Evolutionary conservation across 345 rosid genomes (phyloP).

Genomic region (Microthlaspi erraticum): DNA sequence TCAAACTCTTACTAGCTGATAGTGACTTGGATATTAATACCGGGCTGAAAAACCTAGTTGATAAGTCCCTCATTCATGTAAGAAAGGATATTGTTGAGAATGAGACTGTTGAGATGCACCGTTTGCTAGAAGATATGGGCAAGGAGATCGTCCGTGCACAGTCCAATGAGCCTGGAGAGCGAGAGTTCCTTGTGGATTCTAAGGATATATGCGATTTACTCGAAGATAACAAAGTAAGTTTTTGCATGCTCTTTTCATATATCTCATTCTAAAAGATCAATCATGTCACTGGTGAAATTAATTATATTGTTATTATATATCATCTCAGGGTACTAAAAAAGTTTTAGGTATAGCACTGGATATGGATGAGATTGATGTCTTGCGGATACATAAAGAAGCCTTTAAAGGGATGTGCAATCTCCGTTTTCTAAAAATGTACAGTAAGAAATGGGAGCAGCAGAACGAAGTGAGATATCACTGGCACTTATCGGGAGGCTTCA

Average conservation of each 20-base stretch:
- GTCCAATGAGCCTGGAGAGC: slow-evolving; percentile 28
- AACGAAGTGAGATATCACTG: background rate
- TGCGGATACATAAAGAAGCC: background rate
- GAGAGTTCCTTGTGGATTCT: slow-evolving; percentile 27
- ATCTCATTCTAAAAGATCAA: no score
- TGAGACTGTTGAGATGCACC: slow-evolving; percentile 26
- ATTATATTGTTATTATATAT: background rate
- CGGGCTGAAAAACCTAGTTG: background rate
- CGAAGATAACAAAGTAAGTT: slow-evolving; percentile 19
- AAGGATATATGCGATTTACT: slow-evolving; percentile 28
- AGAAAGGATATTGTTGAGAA: background rate
- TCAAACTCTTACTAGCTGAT: background rate
- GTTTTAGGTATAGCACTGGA: slow-evolving; percentile 28
- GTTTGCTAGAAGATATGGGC: slow-evolving; percentile 16
- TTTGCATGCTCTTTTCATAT: background rate
- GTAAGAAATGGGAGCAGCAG: background rate
- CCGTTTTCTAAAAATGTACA: background rate
- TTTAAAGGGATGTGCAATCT: slow-evolving; percentile 38
- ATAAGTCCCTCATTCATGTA: background rate
- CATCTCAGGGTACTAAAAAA: slow-evolving; percentile 25
- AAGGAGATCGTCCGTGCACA: slow-evolving; percentile 23
- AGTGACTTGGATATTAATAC: background rate
- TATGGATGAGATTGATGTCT: background rate
- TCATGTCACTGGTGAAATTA: no score
- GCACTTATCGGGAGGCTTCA: background rate